Evolutionary conservation across 495 filamentous ascomycete species (phyloP).

Genomic region (Pyrenula aspistea): DNA sequence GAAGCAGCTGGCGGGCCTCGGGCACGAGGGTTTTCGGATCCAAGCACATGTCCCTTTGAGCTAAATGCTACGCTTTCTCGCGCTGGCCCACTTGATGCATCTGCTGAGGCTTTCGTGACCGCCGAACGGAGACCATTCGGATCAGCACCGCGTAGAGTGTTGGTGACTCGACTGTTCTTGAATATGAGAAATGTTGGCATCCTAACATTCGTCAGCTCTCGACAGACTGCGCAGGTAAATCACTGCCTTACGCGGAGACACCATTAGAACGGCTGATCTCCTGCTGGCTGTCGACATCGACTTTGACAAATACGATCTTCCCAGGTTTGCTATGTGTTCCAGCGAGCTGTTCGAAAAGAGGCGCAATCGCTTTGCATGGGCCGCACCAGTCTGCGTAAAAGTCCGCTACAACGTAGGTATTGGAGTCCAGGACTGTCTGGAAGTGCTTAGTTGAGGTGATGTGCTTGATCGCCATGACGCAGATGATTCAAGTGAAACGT

Average conservation of each 20-base stretch:
- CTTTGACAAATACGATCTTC: background rate
- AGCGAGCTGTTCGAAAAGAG: conserved; percentile 55
- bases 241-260: background rate
- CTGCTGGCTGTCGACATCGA: background rate
- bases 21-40: background rate
- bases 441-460: background rate
- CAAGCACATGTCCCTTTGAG: background rate
- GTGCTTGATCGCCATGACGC: background rate
- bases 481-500: too few species aligned
- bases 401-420: conserved; percentile 10
- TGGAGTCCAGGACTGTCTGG: background rate
- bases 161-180: conserved; percentile 53
- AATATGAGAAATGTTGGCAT: conserved; percentile 89
- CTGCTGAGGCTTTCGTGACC: conserved; percentile 46
- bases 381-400: conserved; percentile 54
- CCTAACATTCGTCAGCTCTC: conserved; percentile 15
- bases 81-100: conserved; percentile 16
- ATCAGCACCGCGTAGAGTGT: conserved; percentile 66
- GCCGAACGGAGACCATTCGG: conserved; percentile 51
- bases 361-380: conserved; percentile 57
- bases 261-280: background rate
- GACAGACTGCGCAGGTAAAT: too few species aligned
- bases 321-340: conserved; percentile 28
- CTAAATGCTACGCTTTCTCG: background rate
- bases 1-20: background rate